Base-by-base conservation (phyloP, 108 stramenopile species). In the Fragilariopsis cylindrus region DNA sequence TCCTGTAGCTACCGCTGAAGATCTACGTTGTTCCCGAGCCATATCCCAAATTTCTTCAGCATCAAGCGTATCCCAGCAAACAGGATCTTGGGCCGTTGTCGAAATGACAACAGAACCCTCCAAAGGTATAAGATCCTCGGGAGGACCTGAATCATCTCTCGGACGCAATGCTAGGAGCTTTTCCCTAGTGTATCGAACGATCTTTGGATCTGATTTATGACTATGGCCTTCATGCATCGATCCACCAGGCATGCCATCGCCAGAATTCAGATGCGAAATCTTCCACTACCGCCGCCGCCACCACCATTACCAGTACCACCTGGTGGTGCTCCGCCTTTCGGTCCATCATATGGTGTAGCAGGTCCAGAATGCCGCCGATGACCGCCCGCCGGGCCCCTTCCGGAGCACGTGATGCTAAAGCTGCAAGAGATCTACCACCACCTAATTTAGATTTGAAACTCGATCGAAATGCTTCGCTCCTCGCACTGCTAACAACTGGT, bases 1-100 rank as follows among this genome's bases (percentile, higher is more conserved):
- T 39, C 60, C 60, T 3, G 57, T 73, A n/a, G 63, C 77, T 13
- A 39, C 80, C 43, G 72, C 62, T 16, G 77, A 41, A 18, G 76
- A 16, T 57, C 70, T 53, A n/a, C 77, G 60, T 66, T 82, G 58
- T 49, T 67, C 68, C 18, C 72, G 65, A 43, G 45, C 48, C 43
- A 60, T 58, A 15, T 85, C 88, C 93, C 93, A 94, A 21, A 94
- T 89, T 80, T 85, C 88, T 57, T 92, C 91, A 13, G 87, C 70
- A 73, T 94, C 85, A 76, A 92, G 90, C 42, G 78, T 86, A 69
- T 94, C 93, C 90, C 90, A 94, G 71, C 91, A 94, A 7, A 94
- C 93, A 82, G 93, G 93, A 81, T 94, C 93, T 70, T 89, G 88
- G 1, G 87, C 60, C 16, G 70, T 70, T 58, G 71, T 64, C 39